These are phyloP conservation scores for Spathaspora sp. DNA, from an alignment of 805 yeast genomes.

Conservation along the genomic window DNA sequence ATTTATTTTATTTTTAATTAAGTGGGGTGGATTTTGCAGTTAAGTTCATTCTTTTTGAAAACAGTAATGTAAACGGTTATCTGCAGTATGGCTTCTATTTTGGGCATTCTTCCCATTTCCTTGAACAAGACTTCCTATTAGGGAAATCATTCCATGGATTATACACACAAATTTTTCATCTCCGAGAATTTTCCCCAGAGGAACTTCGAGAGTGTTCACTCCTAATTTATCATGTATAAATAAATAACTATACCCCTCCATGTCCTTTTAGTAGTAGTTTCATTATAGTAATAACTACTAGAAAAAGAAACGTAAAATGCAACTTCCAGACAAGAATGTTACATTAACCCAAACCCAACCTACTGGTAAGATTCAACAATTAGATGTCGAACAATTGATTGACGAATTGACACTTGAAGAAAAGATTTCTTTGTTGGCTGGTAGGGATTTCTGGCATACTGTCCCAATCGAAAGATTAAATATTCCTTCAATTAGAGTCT, in stretches of 20 bases:
- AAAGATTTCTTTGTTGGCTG: slow-evolving; percentile 35
- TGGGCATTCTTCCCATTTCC: neutral
- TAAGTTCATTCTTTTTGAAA: no score
- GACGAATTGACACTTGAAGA: slow-evolving; percentile 30
- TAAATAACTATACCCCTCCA: neutral
- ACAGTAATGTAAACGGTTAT: neutral
- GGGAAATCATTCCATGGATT: neutral
- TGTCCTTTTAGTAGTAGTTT: neutral
- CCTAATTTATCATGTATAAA: neutral
- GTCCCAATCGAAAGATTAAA: slow-evolving; percentile 32
- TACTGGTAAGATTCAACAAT: slow-evolving; percentile 2
- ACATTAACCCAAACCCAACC: slow-evolving; percentile 25
- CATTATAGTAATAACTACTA: neutral
- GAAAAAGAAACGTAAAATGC: slow-evolving; percentile 21
- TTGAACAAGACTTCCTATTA: neutral
- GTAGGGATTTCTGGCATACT: slow-evolving; percentile 52
- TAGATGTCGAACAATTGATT: slow-evolving; percentile 28
- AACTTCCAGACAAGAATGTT: neutral
- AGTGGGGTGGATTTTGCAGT: neutral
- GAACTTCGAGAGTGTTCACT: neutral
- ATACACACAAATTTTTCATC: neutral
- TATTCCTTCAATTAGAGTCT: slow-evolving; percentile 44
- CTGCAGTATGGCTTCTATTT: neutral
- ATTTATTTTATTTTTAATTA: no score
- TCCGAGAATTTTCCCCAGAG: neutral